These are phyloP conservation scores for Leucosporidium creatinivorum DNA, from an alignment of 768 basidiomycete species.

Conservation along the genomic window DNA sequence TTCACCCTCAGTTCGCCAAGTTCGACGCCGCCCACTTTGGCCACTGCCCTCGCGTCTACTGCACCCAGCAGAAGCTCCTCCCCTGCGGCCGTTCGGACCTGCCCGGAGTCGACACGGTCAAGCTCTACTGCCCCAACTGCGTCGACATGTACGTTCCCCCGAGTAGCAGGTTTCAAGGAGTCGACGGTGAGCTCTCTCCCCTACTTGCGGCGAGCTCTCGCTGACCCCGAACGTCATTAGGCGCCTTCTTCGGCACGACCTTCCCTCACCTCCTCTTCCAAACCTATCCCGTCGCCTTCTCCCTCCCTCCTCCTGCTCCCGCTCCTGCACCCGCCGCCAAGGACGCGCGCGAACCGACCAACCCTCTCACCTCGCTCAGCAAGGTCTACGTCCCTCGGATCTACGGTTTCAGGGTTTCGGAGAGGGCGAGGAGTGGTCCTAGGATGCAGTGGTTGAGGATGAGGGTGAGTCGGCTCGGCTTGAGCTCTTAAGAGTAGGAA, in stretches of 20 bases:
- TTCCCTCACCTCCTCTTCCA: conserved; percentile 98
- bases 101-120: conserved; percentile 93
- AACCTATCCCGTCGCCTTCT: conserved; percentile 52
- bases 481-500: too few relatives aligned
- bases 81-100: conserved; percentile 93
- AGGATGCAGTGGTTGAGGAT: conserved; percentile 94
- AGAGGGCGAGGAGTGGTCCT: conserved; percentile 87
- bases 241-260: conserved; percentile 99
- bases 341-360: conserved; percentile 16
- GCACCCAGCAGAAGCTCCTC: conserved; percentile 76
- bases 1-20: conserved; percentile 68
- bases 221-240: conserved; percentile 44
- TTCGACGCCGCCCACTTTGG: conserved; percentile 89
- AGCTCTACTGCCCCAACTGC: conserved; percentile 95
- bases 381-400: conserved; percentile 83
- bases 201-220: too few relatives aligned
- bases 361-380: conserved; percentile 38
- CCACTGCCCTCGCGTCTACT: conserved; percentile 90
- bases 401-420: conserved; percentile 96
- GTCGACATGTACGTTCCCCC: conserved; percentile 94
- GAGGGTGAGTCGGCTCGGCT: conserved; percentile 42
- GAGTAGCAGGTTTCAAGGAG: conserved; percentile 86
- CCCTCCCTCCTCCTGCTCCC: conserved; percentile 13
- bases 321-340: conserved; percentile 11
- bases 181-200: conserved; percentile 64